phyloP scores from a whole-genome alignment of 2,329 filamentous ascomycete species.

The Diplodia corticola region DNA sequence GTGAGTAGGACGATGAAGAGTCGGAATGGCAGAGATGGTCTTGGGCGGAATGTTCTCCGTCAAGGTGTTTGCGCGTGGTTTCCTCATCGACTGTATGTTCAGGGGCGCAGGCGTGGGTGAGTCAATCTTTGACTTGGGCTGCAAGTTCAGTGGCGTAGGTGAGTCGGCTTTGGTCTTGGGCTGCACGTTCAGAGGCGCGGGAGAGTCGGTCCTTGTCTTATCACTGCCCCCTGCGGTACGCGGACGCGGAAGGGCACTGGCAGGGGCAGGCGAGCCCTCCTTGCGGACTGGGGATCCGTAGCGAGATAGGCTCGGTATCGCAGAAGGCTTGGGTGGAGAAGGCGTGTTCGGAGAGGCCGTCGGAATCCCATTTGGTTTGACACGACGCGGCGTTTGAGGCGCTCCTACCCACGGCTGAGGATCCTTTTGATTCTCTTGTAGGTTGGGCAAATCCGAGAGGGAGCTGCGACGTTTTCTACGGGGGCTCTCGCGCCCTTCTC shows the following conservation, averaged over 20 bases:
- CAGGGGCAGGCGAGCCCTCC: conserved; percentile 44
- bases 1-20: conserved; percentile 2
- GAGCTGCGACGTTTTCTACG: conserved; percentile 88
- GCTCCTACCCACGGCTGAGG: conserved; percentile 36
- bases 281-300: conserved; percentile 49
- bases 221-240: background rate
- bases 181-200: background rate
- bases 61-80: conserved; percentile 14
- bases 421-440: conserved; percentile 48
- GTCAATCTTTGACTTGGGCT: background rate
- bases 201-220: background rate
- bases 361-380: conserved; percentile 26
- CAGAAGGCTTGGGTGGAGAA: conserved; percentile 35
- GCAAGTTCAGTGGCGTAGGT: background rate
- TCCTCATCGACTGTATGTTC: background rate
- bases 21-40: conserved; percentile 9
- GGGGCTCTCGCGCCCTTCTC: conserved; percentile 46
- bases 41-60: conserved; percentile 15
- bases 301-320: conserved; percentile 41
- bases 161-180: background rate
- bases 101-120: conserved; percentile 3
- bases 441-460: conserved; percentile 75
- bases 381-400: conserved; percentile 39
- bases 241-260: conserved; percentile 15
- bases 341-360: conserved; percentile 39